phyloP scores from a whole-genome alignment of 2,329 filamentous ascomycete genomes.

The Dryadomyces quercus-mongolicae region DNA sequence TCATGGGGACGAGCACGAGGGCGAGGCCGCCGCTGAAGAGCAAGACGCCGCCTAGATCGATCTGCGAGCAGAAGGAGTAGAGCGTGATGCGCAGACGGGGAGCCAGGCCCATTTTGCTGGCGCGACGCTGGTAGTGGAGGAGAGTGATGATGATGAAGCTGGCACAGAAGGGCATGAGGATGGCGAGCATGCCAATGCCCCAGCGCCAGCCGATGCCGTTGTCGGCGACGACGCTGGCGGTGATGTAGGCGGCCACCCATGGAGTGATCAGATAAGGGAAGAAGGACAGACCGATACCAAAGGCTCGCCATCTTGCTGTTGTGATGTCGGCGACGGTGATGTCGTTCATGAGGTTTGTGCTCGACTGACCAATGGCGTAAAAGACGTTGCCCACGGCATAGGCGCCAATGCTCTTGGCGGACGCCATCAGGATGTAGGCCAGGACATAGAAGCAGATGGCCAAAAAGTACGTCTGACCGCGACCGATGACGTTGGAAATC shows the following conservation, averaged over 20 bases:
- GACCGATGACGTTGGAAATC: conserved; percentile 48
- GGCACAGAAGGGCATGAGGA: conserved; percentile 40
- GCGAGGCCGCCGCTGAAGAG: conserved; percentile 35
- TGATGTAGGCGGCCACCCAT: conserved; percentile 40
- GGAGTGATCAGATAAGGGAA: conserved; percentile 43
- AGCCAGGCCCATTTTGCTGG: conserved; percentile 28
- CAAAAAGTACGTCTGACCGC: conserved; percentile 46
- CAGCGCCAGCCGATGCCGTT: conserved; percentile 36
- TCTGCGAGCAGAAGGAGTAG: conserved; percentile 23
- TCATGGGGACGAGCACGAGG: conserved; percentile 33
- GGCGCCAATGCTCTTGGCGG: conserved; percentile 36
- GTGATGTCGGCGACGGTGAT: conserved; percentile 54
- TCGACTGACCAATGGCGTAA: conserved; percentile 45
- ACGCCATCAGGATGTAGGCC: conserved; percentile 46
- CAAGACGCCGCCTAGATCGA: conserved; percentile 28
- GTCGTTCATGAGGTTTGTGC: conserved; percentile 40
- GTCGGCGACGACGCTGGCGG: conserved; percentile 17
- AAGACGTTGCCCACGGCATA: conserved; percentile 44
- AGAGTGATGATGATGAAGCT: conserved; percentile 35
- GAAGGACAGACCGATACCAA: conserved; percentile 34
- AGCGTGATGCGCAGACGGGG: conserved; percentile 18
- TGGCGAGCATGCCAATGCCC: conserved; percentile 45
- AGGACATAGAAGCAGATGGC: conserved; percentile 41
- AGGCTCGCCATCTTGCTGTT: conserved; percentile 35
- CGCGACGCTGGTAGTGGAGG: conserved; percentile 35